Base-by-base conservation (phyloP, 306 rosid genomes). In the Crotalaria pallida region DNA sequence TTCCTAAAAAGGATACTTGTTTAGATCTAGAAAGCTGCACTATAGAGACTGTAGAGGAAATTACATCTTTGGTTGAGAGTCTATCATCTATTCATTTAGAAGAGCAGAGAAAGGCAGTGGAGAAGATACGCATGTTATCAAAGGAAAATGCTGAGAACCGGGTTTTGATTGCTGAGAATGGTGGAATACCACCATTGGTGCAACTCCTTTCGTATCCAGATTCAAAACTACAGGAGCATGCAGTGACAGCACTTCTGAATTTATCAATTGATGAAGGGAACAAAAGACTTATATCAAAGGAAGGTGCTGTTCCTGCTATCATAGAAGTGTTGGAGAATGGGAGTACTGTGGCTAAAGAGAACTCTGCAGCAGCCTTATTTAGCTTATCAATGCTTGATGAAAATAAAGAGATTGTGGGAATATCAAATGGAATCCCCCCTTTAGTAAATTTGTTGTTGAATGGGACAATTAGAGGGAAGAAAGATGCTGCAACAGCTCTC, bases 351-450 rank as follows among this genome's bases (percentile, higher is more conserved):
- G 97, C 94, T 48, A 87, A 82, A 71, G 98, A 90, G 74, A 93
- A 90, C 36, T 88, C 98, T 0, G 97, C 97, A 10, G 94, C 94
- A 52, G 66, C 97, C n/a, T 77, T 93, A 58, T 93, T 85, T 44
- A 93, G 98, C 84, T 75, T 93, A 63, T 90, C 97, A 31, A 93
- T 93, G 98, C 74, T 90, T 2, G 88, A 90, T 64, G 88, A 93
- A 43, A 85, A 79, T 23, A 90, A 90, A 80, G 88, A 73, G 66
- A 55, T 83, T 9, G 84, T 90, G 22, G 97, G 97, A 4, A 12
- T 45, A 38, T 82, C 81, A 24, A 71, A 84, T 58, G 96, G 96
- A 45, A 79, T 88, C 16, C 84, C 86, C 10, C 90, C 98, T 4
- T 58, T 93, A 81, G 90, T 93, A 21, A 51, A 77, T 10, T 85